A percentile compares a stretch with the other conserved stretches of the same genome.
These are phyloP conservation scores for Capsicum pubescens DNA, from an alignment of 257 asterid genomes.

Conservation along the genomic window DNA sequence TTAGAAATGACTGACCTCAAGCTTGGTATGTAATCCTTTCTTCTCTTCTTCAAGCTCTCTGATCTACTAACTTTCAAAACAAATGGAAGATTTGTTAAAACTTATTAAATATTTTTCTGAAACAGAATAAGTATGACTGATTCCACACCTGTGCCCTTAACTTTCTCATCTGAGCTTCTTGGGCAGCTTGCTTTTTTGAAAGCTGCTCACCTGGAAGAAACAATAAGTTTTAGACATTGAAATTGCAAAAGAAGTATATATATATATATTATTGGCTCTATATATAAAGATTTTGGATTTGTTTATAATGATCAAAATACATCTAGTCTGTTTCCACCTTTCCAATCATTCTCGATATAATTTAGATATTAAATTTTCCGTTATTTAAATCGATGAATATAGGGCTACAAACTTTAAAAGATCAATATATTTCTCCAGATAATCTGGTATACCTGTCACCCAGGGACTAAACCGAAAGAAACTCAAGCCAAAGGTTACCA, in stretches of 20 bases:
- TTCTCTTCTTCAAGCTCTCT: constrained; percentile 99
- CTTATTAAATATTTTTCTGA: constrained; percentile 32
- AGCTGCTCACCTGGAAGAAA: constrained; percentile 86
- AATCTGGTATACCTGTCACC: neutral
- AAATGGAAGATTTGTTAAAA: constrained; percentile 41
- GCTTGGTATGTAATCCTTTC: constrained; percentile 77
- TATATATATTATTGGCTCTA: neutral
- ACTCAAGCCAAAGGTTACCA: neutral
- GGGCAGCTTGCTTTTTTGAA: constrained; percentile 99
- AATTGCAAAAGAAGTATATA: neutral
- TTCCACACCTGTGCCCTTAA: constrained; percentile 91
- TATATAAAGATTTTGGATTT: too few species aligned
- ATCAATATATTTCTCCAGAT: neutral
- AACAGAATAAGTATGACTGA: constrained; percentile 38
- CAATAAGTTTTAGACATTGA: constrained; percentile 19
- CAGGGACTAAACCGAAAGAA: neutral
- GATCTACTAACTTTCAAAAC: constrained; percentile 70
- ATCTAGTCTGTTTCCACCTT: too few species aligned
- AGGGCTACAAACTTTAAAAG: neutral
- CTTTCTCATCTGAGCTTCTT: constrained; percentile 89
- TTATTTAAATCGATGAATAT: neutral
- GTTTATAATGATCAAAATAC: too few species aligned
- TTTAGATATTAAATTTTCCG: too few species aligned
- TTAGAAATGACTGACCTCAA: constrained; percentile 63
- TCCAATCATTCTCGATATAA: neutral